These are phyloP conservation scores for Stagonosporopsis vannaccii DNA, from an alignment of 2,329 filamentous ascomycete species.

Conservation along the genomic window DNA sequence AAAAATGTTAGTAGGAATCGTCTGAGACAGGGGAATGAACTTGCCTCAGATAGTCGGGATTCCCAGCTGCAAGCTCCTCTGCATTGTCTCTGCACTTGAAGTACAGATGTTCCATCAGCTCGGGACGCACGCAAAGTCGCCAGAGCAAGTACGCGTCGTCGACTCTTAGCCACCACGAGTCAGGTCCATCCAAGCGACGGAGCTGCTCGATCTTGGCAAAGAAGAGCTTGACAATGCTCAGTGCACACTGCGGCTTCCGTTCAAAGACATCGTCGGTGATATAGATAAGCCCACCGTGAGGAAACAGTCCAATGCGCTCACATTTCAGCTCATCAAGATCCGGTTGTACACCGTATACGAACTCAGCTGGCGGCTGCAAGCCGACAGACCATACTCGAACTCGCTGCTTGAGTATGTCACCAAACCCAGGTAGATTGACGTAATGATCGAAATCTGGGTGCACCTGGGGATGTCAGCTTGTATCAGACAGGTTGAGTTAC, in stretches of 20 bases:
- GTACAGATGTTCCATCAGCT: conserved; percentile 38
- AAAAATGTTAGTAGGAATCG: conserved; percentile 1
- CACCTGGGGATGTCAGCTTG: conserved; percentile 28
- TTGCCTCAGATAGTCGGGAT: conserved; percentile 29
- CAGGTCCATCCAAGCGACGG: conserved; percentile 20
- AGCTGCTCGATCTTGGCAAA: conserved; percentile 37
- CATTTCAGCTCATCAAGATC: conserved; percentile 24
- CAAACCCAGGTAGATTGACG: conserved; percentile 42
- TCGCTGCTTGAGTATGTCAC: conserved; percentile 37
- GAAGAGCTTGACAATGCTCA: conserved; percentile 48
- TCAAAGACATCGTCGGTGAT: conserved; percentile 55
- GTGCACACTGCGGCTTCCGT: conserved; percentile 47
- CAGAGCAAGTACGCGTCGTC: conserved; percentile 37
- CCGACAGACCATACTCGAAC: conserved; percentile 48
- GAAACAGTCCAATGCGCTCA: conserved; percentile 47
- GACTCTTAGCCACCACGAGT: conserved; percentile 25
- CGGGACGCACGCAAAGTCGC: conserved; percentile 44
- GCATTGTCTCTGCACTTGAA: conserved; percentile 29
- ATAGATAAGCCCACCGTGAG: conserved; percentile 50
- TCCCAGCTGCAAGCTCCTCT: conserved; percentile 24
- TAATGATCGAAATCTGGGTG: conserved; percentile 43
- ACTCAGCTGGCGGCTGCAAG: conserved; percentile 27
- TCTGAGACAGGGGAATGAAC: neutral
- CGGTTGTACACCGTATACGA: conserved; percentile 23
- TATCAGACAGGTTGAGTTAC: too few relatives aligned